Percentiles rank a stretch among this genome's conserved stretches.
Conservation (phyloP, 2,329 filamentous ascomycete species). For the Pseudogymnoascus sp. region DNA sequence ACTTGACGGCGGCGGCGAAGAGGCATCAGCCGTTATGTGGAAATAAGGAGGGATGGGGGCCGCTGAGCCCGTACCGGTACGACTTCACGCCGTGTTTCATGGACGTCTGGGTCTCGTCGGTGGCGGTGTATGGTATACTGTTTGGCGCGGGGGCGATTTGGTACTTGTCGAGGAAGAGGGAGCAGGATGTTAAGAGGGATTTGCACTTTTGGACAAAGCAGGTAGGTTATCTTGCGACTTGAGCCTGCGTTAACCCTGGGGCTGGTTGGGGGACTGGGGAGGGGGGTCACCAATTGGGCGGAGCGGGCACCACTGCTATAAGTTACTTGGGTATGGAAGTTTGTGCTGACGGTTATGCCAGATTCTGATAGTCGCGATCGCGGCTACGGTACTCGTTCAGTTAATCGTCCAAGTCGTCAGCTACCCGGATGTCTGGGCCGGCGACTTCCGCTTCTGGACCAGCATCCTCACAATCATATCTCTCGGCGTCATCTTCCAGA, state of each 20-base stretch:
- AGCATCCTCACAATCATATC: slow-evolving; percentile 53
- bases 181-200: slow-evolving; percentile 65
- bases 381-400: slow-evolving; percentile 50
- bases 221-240: slow-evolving; percentile 42
- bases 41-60: slow-evolving; percentile 92
- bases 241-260: background rate
- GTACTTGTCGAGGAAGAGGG: slow-evolving; percentile 63
- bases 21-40: slow-evolving; percentile 66
- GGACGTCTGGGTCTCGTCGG: slow-evolving; percentile 75
- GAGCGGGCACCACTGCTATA: too few species aligned
- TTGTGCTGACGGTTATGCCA: slow-evolving; percentile 25
- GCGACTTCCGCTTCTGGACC: slow-evolving; percentile 65
- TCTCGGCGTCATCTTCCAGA: slow-evolving; percentile 51
- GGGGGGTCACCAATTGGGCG: background rate
- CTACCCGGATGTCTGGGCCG: slow-evolving; percentile 50
- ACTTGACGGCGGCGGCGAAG: slow-evolving; percentile 41
- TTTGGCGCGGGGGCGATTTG: slow-evolving; percentile 70
- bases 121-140: slow-evolving; percentile 72
- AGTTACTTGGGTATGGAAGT: slow-evolving; percentile 10
- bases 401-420: slow-evolving; percentile 53
- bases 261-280: background rate
- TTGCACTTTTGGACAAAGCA: slow-evolving; percentile 92
- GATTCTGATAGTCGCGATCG: slow-evolving; percentile 49
- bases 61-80: slow-evolving; percentile 75
- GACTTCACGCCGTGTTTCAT: slow-evolving; percentile 98